Percentiles rank a stretch among this genome's conserved stretches.
These are phyloP conservation scores for Naganishia albida DNA, from an alignment of 1,284 basidiomycete genomes.

Conservation along the genomic window DNA sequence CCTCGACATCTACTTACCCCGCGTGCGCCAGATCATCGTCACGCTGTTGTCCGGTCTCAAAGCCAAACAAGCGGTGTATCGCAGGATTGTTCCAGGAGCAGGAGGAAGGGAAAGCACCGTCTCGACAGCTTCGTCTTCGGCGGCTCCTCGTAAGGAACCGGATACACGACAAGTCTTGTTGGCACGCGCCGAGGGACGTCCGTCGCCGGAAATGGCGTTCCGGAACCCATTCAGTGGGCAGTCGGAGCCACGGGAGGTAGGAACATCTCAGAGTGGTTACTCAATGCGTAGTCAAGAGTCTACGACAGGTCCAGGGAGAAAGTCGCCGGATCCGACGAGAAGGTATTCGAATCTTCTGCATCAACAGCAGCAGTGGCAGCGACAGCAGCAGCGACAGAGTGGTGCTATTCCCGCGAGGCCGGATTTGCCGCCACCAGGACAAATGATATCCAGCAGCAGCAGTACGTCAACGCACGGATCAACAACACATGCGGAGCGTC, in stretches of 20 bases:
- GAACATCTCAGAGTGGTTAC: conserved; percentile 1
- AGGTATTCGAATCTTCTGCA: conserved; percentile 3
- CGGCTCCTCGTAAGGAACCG: not conserved
- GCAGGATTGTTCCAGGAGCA: not conserved
- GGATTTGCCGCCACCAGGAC: conserved; percentile 27
- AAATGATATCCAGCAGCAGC: conserved; percentile 20
- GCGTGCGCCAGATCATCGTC: conserved; percentile 90
- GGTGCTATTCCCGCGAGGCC: conserved; percentile 2
- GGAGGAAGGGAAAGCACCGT: not conserved
- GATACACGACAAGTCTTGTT: not conserved
- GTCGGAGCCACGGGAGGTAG: conserved; percentile 1
- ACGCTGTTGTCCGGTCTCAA: conserved; percentile 87
- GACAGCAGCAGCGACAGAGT: conserved; percentile 6
- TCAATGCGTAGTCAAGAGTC: conserved; percentile 1
- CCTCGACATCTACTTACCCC: conserved; percentile 85
- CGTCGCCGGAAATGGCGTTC: not conserved
- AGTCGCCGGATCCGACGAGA: conserved; percentile 4
- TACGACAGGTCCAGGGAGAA: conserved; percentile 10
- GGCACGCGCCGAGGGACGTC: conserved; percentile 9
- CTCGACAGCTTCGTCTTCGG: not conserved
- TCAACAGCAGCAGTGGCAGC: conserved; percentile 26
- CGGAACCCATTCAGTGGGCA: not conserved
- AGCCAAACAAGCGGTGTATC: conserved; percentile 79
- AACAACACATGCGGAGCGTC: conserved; percentile 20
- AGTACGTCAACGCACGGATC: conserved; percentile 9